Evolutionary conservation across 177 flowering plant species (phyloP), one percentile per base, ranked within the genome.

Genomic region (Vitis hybrid): DNA sequence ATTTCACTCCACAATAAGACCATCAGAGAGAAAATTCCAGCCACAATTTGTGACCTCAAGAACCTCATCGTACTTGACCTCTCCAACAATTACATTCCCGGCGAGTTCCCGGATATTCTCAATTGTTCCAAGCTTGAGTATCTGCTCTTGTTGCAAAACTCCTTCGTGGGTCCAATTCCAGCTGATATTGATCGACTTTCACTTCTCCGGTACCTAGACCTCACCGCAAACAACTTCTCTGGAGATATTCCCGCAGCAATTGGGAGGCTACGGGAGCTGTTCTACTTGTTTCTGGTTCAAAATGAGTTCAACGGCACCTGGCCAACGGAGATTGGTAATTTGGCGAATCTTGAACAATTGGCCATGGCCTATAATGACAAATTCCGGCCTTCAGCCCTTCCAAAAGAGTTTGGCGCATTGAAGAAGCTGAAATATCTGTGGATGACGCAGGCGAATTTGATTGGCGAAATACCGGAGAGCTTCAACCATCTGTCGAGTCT

Each of bases 221-320:
- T 87, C 2, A 54, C 70, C 2, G 85, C 56, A 1, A 87, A 87
- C 69, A 78, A 80, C 52, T 83, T 85, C 71, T 69, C 84, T n/a
- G 84, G 83, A n/a, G 73, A 76, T 52, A 75, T 85, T 40, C 88
- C 84, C 1, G 32, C 77, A 18, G 65, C 69, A 2, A 72, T 85
- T 3, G 81, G 80, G 2, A 15, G 62, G 14, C 51, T 83, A 14
- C 1, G 67, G 34, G 65, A 67, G 49, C 56, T 85, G 48, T 49
- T 45, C 19, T 30, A 15, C 4, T 32, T 85, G 62, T 1, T 30
- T 3, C 56, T 81, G 19, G 50, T 45, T n/a, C 71, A 52, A 49
- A 81, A 78, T 18, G 12, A 50, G 58, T 85, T 79, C 72, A 69
- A 79, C 13, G 86, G 88, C 0, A 76, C 79, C 8, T 75, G 78